Conservation (phyloP, 805 yeast species). For the Candida lessepsii region DNA sequence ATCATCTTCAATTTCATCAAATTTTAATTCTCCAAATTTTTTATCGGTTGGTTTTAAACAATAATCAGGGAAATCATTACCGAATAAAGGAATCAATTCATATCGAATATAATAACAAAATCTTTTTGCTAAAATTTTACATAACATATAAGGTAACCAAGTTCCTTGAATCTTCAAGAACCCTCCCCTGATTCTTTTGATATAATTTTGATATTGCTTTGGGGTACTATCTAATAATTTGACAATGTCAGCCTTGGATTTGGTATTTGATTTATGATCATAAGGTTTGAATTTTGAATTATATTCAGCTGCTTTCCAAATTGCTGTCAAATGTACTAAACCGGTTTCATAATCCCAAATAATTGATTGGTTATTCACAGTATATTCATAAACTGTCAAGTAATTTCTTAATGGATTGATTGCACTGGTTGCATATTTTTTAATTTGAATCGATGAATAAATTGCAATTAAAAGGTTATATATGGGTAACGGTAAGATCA, state of each 20-base stretch:
- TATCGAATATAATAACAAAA: conserved; percentile 78
- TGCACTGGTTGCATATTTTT: conserved; percentile 65
- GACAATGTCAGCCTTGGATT: conserved; percentile 71
- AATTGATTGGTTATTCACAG: conserved; percentile 66
- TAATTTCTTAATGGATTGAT: conserved; percentile 65
- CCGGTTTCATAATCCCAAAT: conserved; percentile 88
- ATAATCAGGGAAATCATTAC: conserved; percentile 59
- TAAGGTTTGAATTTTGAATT: conserved; percentile 12
- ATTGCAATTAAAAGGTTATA: conserved; percentile 11
- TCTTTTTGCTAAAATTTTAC: conserved; percentile 63
- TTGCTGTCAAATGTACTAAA: conserved; percentile 81
- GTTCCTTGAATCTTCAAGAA: conserved; percentile 91
- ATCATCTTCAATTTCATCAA: conserved; percentile 29
- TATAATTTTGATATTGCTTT: conserved; percentile 53
- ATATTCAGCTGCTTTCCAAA: conserved; percentile 63
- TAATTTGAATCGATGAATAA: conserved; percentile 25
- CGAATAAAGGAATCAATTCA: conserved; percentile 78
- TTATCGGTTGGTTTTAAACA: conserved; percentile 59
- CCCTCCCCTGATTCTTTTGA: conserved; percentile 84
- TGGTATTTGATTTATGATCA: conserved; percentile 10
- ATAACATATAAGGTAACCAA: conserved; percentile 77
- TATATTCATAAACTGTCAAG: conserved; percentile 70
- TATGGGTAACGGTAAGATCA: conserved; percentile 9
- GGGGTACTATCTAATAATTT: conserved; percentile 67
- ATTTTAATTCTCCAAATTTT: conserved; percentile 63